These are phyloP conservation scores for Camellia lanceoleosa DNA, from an alignment of 148 eudicot species.

Conservation along the genomic window DNA sequence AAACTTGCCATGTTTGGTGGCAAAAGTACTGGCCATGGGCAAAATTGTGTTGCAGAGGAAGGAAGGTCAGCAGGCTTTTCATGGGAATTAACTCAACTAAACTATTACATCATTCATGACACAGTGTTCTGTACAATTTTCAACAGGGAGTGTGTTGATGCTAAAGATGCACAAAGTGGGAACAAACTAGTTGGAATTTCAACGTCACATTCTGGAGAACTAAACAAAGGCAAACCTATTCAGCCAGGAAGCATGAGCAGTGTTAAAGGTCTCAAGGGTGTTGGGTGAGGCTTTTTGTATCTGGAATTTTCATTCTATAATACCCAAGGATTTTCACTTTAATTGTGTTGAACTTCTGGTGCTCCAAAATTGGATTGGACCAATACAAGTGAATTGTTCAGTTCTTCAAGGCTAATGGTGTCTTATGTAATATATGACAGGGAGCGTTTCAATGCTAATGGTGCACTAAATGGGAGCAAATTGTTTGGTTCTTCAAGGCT, in stretches of 20 bases:
- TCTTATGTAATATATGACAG: constrained; percentile 18
- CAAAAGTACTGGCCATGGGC: constrained; percentile 19
- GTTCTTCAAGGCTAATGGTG: background rate
- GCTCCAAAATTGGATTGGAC: background rate
- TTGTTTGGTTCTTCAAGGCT: constrained; percentile 21
- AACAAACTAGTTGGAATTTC: constrained; percentile 25
- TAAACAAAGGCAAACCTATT: constrained; percentile 21
- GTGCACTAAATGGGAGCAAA: constrained; percentile 26
- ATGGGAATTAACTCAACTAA: background rate
- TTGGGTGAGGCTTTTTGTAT: constrained; percentile 27
- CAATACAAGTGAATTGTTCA: background rate
- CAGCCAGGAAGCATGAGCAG: constrained; percentile 27
- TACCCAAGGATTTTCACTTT: background rate
- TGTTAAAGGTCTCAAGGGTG: constrained; percentile 20
- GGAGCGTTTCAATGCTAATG: constrained; percentile 14
- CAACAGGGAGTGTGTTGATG: constrained; percentile 25
- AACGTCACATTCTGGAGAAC: constrained; percentile 31
- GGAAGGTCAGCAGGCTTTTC: constrained; percentile 36
- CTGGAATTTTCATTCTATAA: background rate
- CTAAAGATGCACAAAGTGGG: constrained; percentile 24
- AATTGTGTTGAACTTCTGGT: background rate
- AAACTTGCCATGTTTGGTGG: constrained; percentile 28
- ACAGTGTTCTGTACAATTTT: constrained; percentile 3
- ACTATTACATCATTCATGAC: background rate
- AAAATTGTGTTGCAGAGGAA: constrained; percentile 15